phyloP scores from a whole-genome alignment of 345 rosid species.

The Sapria himalayana region DNA sequence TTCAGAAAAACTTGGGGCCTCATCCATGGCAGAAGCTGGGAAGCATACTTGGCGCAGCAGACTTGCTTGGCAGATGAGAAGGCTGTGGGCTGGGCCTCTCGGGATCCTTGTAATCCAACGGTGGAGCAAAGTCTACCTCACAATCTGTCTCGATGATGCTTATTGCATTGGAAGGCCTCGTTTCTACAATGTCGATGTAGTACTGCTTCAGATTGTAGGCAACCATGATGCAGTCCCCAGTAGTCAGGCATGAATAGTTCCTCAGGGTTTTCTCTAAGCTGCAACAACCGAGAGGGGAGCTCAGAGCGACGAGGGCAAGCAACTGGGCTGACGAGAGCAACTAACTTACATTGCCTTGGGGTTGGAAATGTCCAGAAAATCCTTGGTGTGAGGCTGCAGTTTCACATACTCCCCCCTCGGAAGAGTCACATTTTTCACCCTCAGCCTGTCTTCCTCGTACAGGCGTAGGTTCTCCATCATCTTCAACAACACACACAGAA shows the following conservation, averaged over 20 bases:
- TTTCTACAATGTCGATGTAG: slow-evolving; percentile 84
- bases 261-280: slow-evolving; percentile 93
- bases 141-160: slow-evolving; percentile 99
- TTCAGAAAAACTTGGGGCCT: background rate
- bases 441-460: slow-evolving; percentile 84
- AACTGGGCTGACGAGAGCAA: background rate
- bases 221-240: slow-evolving; percentile 98
- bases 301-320: background rate
- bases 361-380: slow-evolving; percentile 86
- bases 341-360: slow-evolving; percentile 89
- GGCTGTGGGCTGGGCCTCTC: slow-evolving; percentile 37
- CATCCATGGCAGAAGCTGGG: background rate
- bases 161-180: slow-evolving; percentile 86
- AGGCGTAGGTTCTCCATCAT: slow-evolving; percentile 96
- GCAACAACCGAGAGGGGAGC: slow-evolving; percentile 11
- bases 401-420: slow-evolving; percentile 93
- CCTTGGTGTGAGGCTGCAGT: slow-evolving; percentile 89
- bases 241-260: slow-evolving; percentile 88
- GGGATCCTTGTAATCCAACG: slow-evolving; percentile 93
- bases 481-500: slow-evolving; percentile 17
- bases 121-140: slow-evolving; percentile 99
- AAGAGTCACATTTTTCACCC: slow-evolving; percentile 73
- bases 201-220: slow-evolving; percentile 93
- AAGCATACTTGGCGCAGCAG: slow-evolving; percentile 34
- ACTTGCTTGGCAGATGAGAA: slow-evolving; percentile 29